Conservation (phyloP, 169 alveolate species). For the Cystoisospora suis region DNA sequence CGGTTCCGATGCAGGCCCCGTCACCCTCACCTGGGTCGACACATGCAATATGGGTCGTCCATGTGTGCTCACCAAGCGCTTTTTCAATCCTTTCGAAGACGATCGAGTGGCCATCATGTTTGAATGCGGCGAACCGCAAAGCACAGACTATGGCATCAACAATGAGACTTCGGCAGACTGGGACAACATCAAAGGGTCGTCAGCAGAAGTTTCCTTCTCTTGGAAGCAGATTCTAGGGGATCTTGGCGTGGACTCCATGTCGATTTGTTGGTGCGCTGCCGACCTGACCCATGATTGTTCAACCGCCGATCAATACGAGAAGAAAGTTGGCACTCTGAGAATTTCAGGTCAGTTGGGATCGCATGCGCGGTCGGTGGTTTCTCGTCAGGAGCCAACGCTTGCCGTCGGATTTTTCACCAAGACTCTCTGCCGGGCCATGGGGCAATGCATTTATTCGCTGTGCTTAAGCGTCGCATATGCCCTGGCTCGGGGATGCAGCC, state of each 20-base stretch:
- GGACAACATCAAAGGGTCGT: neutral
- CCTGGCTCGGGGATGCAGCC: no score
- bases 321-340: neutral
- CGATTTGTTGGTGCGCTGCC: neutral
- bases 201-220: neutral
- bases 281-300: neutral
- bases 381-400: slow-evolving; percentile 35
- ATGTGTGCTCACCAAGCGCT: neutral
- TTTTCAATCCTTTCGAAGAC: neutral
- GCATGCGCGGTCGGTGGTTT: neutral
- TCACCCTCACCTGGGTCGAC: neutral
- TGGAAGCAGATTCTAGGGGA: neutral
- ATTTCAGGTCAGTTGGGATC: slow-evolving; percentile 5
- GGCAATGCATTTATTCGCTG: no score
- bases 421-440: no score
- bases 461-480: no score
- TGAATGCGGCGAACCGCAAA: neutral
- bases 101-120: neutral
- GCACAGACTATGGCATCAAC: neutral
- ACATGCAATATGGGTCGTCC: neutral
- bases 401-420: neutral
- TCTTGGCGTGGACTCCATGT: neutral
- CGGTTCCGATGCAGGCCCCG: neutral
- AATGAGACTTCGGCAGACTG: neutral
- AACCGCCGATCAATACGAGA: neutral